phyloP scores from a whole-genome alignment of 805 yeast genomes.

The Priceomyces castillae region DNA sequence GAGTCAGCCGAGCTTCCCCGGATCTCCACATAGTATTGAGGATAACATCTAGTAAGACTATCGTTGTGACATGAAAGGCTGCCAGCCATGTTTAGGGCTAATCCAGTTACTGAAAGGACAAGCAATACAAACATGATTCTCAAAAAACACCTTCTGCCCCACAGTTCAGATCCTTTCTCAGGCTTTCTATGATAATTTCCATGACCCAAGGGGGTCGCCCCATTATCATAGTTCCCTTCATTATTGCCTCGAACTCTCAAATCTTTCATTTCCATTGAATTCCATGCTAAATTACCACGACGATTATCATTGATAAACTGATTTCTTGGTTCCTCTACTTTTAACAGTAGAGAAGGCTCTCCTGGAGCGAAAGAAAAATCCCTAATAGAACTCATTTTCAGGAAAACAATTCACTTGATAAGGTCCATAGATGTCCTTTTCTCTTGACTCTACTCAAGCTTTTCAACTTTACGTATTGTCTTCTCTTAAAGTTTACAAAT shows the following conservation, averaged over 20 bases:
- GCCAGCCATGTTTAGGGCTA: slow-evolving; percentile 16
- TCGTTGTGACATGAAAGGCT: slow-evolving; percentile 31
- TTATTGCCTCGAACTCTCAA: neutral
- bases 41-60: slow-evolving; percentile 29
- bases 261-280: neutral
- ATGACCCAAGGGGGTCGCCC: too few relatives aligned
- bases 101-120: slow-evolving; percentile 14
- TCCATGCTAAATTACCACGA: neutral
- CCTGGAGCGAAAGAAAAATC: neutral
- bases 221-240: neutral
- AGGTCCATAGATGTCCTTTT: too few relatives aligned
- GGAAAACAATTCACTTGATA: neutral
- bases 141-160: neutral
- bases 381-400: neutral
- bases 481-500: neutral
- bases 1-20: slow-evolving; percentile 36
- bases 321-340: neutral
- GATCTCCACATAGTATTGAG: slow-evolving; percentile 43
- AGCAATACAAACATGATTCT: slow-evolving; percentile 6
- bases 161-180: neutral
- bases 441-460: too few relatives aligned
- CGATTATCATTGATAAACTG: neutral
- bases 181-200: neutral
- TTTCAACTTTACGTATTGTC: too few relatives aligned
- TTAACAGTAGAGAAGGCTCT: neutral